A percentile compares a stretch with the other conserved stretches of the same genome.
phyloP scores from a whole-genome alignment of 306 rosid species.

The Lathyrus sativus region DNA sequence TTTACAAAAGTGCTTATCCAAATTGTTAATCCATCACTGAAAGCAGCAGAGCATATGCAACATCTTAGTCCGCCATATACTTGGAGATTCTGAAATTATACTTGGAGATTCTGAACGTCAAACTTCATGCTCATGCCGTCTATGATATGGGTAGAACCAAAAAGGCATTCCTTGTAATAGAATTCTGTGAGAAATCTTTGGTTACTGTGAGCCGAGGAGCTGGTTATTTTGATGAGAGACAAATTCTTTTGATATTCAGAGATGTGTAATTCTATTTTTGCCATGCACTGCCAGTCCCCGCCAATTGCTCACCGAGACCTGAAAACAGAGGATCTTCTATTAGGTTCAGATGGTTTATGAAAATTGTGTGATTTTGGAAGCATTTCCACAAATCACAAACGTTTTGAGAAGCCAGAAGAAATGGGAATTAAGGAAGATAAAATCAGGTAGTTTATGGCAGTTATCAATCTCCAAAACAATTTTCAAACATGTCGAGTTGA shows the following conservation, averaged over 20 bases:
- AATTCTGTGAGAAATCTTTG: slow-evolving; percentile 85
- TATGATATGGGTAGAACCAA: slow-evolving; percentile 92
- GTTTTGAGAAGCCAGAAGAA: slow-evolving; percentile 93
- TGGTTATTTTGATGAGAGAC: slow-evolving; percentile 85
- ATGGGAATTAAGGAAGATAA: slow-evolving; percentile 99
- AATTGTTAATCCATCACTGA: no score
- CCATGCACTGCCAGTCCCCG: slow-evolving; percentile 92
- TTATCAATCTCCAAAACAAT: no score
- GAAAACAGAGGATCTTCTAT: slow-evolving; percentile 86
- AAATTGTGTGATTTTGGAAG: slow-evolving; percentile 98
- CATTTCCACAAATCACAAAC: slow-evolving; percentile 87
- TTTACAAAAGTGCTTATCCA: no score
- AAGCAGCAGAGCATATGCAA: no score
- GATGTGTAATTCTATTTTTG: slow-evolving; percentile 90
- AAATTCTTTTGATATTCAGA: slow-evolving; percentile 81
- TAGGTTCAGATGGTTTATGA: slow-evolving; percentile 85
- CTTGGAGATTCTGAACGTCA: no score
- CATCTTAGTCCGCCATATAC: no score
- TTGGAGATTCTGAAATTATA: no score
- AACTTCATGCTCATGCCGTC: slow-evolving; percentile 73
- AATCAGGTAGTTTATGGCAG: no score
- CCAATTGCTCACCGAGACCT: slow-evolving; percentile 97
- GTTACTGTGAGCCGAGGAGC: slow-evolving; percentile 85
- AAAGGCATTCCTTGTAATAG: slow-evolving; percentile 93
- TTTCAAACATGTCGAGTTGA: no score